These are phyloP conservation scores for Collybiopsis confluens DNA, from an alignment of 768 basidiomycete species.

Conservation along the genomic window DNA sequence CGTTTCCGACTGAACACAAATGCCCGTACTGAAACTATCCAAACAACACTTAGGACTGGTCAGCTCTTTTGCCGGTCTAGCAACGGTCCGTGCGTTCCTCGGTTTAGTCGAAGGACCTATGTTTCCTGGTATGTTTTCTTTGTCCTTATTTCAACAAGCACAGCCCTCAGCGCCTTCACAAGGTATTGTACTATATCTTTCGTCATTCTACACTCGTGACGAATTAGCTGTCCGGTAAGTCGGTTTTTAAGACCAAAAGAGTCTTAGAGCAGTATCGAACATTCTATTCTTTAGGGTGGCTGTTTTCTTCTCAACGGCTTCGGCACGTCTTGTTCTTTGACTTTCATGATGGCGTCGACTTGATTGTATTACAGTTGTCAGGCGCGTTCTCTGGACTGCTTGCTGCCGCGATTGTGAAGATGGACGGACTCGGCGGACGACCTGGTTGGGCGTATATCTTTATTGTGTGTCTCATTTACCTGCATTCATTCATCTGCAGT, in stretches of 20 bases:
- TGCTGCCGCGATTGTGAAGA: constrained; percentile 40
- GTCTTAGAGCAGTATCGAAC: background rate
- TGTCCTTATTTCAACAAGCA: too few species aligned
- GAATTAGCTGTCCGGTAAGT: background rate
- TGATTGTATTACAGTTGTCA: constrained; percentile 26
- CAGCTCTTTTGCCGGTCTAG: constrained; percentile 39
- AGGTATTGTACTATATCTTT: constrained; percentile 6
- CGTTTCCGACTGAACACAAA: background rate
- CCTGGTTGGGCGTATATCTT: constrained; percentile 48
- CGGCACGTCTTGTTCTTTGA: constrained; percentile 15
- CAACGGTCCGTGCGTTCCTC: constrained; percentile 47
- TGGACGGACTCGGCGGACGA: constrained; percentile 37
- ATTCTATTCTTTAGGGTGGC: constrained; percentile 18
- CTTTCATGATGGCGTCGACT: too few species aligned
- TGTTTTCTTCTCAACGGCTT: constrained; percentile 22
- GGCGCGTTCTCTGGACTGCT: constrained; percentile 47
- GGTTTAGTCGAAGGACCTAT: constrained; percentile 47
- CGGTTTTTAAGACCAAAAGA: too few species aligned
- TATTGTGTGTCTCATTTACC: constrained; percentile 23
- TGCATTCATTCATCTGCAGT: background rate
- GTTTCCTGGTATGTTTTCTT: constrained; percentile 17
- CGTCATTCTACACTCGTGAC: constrained; percentile 6
- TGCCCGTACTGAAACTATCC: too few species aligned
- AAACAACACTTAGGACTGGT: constrained; percentile 37
- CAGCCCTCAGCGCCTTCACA: too few species aligned